Conservation (phyloP, 768 basidiomycete species). For the Lactarius deliciosus region DNA sequence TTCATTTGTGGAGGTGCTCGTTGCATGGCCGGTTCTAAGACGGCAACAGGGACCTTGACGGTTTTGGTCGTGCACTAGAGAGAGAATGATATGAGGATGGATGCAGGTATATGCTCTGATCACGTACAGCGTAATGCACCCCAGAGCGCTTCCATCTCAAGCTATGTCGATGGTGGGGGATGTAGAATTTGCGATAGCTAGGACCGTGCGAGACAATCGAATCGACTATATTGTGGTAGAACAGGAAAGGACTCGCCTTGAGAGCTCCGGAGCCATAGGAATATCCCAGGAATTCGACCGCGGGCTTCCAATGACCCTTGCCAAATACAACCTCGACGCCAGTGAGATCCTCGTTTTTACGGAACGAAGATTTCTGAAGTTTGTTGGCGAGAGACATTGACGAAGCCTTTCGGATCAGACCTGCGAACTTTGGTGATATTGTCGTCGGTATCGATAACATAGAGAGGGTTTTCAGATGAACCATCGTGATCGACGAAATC, state of each 20-base stretch:
- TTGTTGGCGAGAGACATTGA: conserved; percentile 54
- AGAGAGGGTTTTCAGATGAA: conserved; percentile 51
- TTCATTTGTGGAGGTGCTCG: conserved; percentile 51
- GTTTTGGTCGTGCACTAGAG: conserved; percentile 59
- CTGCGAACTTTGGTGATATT: conserved; percentile 60
- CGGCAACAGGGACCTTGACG: conserved; percentile 64
- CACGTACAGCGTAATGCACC: conserved; percentile 40
- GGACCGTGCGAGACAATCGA: conserved; percentile 32
- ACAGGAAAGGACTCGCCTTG: conserved; percentile 44
- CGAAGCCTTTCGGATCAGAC: conserved; percentile 50
- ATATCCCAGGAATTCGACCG: conserved; percentile 56
- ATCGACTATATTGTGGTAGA: neutral
- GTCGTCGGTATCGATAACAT: conserved; percentile 60
- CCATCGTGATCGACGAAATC: conserved; percentile 60
- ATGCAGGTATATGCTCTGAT: conserved; percentile 3
- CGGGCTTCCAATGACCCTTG: conserved; percentile 54
- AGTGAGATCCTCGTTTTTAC: conserved; percentile 53
- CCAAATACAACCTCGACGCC: conserved; percentile 59
- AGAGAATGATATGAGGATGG: neutral
- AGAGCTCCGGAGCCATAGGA: conserved; percentile 43
- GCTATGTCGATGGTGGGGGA: conserved; percentile 60
- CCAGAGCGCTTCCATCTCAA: conserved; percentile 73
- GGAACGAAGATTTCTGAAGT: conserved; percentile 34
- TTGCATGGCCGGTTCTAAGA: conserved; percentile 53
- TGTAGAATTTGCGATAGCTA: conserved; percentile 59